Evolutionary conservation across 306 rosid genomes (phyloP), one percentile per base, ranked within the genome.

Genomic region (Senna tora): DNA sequence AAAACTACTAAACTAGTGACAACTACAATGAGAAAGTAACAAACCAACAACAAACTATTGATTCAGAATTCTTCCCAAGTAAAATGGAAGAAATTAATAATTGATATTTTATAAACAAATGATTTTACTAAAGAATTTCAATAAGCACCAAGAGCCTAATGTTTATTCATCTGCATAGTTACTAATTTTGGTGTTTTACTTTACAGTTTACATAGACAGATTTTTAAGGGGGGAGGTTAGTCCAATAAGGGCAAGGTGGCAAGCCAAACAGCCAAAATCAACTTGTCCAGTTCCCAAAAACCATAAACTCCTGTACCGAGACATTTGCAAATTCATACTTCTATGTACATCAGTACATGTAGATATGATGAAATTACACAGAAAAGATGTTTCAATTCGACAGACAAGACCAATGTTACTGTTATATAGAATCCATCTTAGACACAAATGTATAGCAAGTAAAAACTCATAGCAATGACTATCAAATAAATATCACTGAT

Each of bases 1-100:
- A 73, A 72, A 75, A 71, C 74, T 61, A 54, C 59, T 81, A 72
- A 75, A 71, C 74, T 61, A 54, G 65, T 81, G 58, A 77, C 66
- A 76, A 32, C 38, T 33, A 50, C 4, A 20, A 56, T 46, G 62
- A 62, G 38, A 39, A 79, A 73, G 46, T 55, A 20, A 53, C 25
- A 45, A 61, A 47, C 61, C 15, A 38, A 28, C 67, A 78, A 67
- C 46, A 45, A 11, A 38, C 38, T 42, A 74, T 46, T 68, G 71
- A 43, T 21, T 30, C 22, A 6, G 10, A 22, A 16, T 45, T 14
- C 46, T 62, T 61, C 28, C 28, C 41, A 63, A 46, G 42, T 57
- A 34, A 51, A 58, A 28, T 30, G 50, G 32, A 41, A 64, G 53
- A 71, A 52, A 20, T 21, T 33, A 52, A 69, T 9, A 49, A 42